Evolutionary conservation across 2,329 filamentous ascomycete genomes (phyloP), one percentile per base, ranked within the genome.

Genomic region (Phyllosticta paracitricarpa): DNA sequence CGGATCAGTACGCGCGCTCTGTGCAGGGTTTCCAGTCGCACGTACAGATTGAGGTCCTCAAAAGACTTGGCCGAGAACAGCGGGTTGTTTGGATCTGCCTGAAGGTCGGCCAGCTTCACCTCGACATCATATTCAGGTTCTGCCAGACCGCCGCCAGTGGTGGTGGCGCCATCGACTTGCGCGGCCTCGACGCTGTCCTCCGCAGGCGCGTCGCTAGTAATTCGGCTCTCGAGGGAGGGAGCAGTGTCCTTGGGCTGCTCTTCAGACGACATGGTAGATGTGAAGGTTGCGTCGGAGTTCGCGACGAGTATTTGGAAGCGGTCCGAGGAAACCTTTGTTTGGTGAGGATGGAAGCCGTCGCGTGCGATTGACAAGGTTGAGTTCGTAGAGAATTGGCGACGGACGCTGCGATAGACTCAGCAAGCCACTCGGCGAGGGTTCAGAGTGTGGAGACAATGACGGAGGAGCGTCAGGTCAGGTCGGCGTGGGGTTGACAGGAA

Each of bases 91-190:
- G 89, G 85, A 71, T 97, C 90, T 30, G 85, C 84, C 75, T 97
- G 91, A 59, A 96, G 81, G 71, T 96, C 91, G 68, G 88, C 92
- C 63, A 97, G 83, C 75, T 93, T 94, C 68, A 99, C 90, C 70
- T 96, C 88, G 66, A 99, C 93, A 66, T 94, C 88, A 75, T 89
- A 95, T 62, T 89, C 86, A 3, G 86, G 85, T 73, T 97, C 89
- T 24, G 84, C 76, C 10, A 86, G 77, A 9, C 76, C 70, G 30
- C 69, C 71, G 63, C 75, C 71, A 57, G 69, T 71, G 51, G 69
- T 70, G n/a, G 69, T 68, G 14, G 77, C 75, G 62, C 81, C 81
- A 69, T 84, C 81, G 24, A 71, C 66, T 65, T 80, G 76, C 1
- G 70, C 67, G 9, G 48, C 26, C 12, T 19, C 64, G 40, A 61